Base-by-base conservation (phyloP, 805 yeast genomes). In the Yamadazyma akitaensis region DNA sequence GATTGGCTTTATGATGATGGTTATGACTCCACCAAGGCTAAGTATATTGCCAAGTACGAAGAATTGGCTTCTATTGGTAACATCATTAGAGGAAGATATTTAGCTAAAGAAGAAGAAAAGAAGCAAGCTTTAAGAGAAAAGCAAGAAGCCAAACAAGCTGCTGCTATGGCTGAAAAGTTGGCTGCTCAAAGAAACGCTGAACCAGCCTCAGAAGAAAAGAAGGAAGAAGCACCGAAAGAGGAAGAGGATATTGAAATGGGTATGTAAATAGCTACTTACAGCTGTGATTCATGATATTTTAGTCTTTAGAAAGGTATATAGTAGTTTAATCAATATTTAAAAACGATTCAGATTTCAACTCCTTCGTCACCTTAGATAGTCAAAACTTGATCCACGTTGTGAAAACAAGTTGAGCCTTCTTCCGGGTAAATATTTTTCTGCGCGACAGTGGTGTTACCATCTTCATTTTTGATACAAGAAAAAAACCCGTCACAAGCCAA, bases 1-100 rank as follows among this genome's bases (percentile, higher is more conserved):
- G 97, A 92, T 65, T 94, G 99, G 99, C 82, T 94, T 63, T 94
- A 94, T 72, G 96, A 87, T 53, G 99, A 90, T 48, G 98, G 98
- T 64, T 90, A 88, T 66, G 99, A 94, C 70, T 81, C 97, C 53
- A 79, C 91, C 63, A 91, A 94, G 82, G 99, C 94, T 60, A 88
- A 86, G 69, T 94, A 92, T 79, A 84, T 95, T 72, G 98, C 99
- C 64, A 91, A 88, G 74, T 90, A 90, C 74, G 98, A 94, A 75
- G 99, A 94, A 73, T 83, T 94, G 63, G 96, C 97, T 39, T 80
- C 96, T 37, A 76, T 84, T 59, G 99, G 99, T 70, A 92, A 94
- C 79, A 75, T 94, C 58, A 89, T 94, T 73, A 87, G 84, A 76
- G 98, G 97, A 62, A 85, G 99, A 76, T 94, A 88, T 77, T 74